Evolutionary conservation across 495 filamentous ascomycete genomes (phyloP).

Genomic region (Penicillium dipodomyicola): DNA sequence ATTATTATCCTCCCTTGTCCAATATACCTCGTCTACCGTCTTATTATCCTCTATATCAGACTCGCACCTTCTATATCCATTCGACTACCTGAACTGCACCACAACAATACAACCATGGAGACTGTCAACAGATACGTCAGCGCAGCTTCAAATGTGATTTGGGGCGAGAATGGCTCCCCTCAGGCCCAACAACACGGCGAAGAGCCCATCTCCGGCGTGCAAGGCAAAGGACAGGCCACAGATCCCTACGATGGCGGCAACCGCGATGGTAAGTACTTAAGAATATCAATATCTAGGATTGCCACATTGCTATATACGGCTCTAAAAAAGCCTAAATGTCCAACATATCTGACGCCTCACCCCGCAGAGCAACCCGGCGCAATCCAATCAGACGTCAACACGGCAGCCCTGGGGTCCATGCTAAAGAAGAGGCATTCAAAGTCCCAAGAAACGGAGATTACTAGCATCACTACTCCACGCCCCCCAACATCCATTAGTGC

Average conservation of each 20-base stretch:
- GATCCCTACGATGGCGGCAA: slow-evolving; percentile 49
- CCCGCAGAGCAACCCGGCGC: slow-evolving; percentile 36
- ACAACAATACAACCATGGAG: slow-evolving; percentile 33
- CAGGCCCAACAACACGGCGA: slow-evolving; percentile 28
- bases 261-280: slow-evolving; percentile 35
- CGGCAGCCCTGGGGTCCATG: slow-evolving; percentile 21
- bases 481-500: background rate
- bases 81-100: background rate
- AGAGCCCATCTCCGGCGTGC: slow-evolving; percentile 44
- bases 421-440: slow-evolving; percentile 7
- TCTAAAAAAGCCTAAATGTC: background rate
- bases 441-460: background rate
- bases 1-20: background rate
- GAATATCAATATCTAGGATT: background rate
- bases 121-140: slow-evolving; percentile 36
- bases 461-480: background rate
- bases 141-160: slow-evolving; percentile 36
- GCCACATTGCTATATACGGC: no score
- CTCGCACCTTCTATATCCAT: background rate
- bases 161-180: slow-evolving; percentile 26
- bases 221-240: slow-evolving; percentile 35
- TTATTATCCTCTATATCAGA: background rate
- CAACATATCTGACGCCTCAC: background rate
- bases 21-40: background rate
- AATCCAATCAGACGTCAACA: slow-evolving; percentile 24